Evolutionary conservation across 768 basidiomycete species (phyloP).

Genomic region (Suillus subluteus): DNA sequence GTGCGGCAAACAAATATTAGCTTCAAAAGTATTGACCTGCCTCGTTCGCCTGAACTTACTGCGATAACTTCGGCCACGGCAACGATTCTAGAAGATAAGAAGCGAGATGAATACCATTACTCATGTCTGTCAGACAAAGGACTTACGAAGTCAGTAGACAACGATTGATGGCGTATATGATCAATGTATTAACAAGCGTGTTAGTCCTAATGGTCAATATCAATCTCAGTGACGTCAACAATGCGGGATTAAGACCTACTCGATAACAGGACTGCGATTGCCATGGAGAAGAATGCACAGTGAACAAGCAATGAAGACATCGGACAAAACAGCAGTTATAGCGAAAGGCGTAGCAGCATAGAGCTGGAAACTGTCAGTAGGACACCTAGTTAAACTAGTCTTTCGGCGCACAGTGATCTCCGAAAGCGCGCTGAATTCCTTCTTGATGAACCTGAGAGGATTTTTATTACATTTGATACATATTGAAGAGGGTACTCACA

Average conservation of each 20-base stretch:
- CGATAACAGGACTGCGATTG: slow-evolving; percentile 40
- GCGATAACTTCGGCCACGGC: slow-evolving; percentile 27
- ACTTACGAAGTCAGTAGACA: slow-evolving; percentile 52
- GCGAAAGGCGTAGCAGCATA: slow-evolving; percentile 49
- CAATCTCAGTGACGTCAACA: not conserved
- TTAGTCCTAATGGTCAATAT: slow-evolving; percentile 39
- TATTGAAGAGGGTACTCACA: slow-evolving; percentile 1
- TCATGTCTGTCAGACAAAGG: not conserved
- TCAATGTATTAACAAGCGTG: slow-evolving; percentile 44
- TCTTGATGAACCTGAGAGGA: slow-evolving; percentile 40
- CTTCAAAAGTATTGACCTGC: not conserved
- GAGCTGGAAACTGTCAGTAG: slow-evolving; percentile 27
- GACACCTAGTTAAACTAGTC: not conserved
- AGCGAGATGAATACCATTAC: not conserved
- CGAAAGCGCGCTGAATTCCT: slow-evolving; percentile 38
- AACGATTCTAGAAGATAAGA: slow-evolving; percentile 17
- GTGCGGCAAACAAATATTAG: not conserved
- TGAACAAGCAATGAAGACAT: slow-evolving; percentile 45
- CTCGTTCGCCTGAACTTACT: slow-evolving; percentile 13
- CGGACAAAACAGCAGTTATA: slow-evolving; percentile 46
- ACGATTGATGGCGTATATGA: slow-evolving; percentile 54
- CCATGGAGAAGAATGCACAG: slow-evolving; percentile 46
- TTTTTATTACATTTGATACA: not conserved
- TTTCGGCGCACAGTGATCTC: slow-evolving; percentile 39
- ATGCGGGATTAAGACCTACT: slow-evolving; percentile 24